A percentile compares a stretch with the other conserved stretches of the same genome.
Conservation (phyloP, 352 stramenopile genomes). For the Pythium sp. region DNA sequence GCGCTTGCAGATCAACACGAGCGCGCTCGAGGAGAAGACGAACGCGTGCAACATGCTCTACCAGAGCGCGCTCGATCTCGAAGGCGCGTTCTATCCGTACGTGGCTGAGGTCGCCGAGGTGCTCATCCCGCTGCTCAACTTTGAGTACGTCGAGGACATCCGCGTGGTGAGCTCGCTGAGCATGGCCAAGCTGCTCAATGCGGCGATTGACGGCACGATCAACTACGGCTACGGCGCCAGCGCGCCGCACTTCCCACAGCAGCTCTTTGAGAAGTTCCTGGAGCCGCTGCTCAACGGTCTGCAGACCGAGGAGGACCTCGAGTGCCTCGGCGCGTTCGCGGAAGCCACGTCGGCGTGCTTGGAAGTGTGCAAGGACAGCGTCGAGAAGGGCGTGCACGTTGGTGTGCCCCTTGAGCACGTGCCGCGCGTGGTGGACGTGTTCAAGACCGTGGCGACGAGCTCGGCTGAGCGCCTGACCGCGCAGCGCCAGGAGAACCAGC, state of each 20-base stretch:
- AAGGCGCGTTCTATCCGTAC: slow-evolving; percentile 83
- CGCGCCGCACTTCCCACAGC: slow-evolving; percentile 70
- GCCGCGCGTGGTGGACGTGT: slow-evolving; percentile 59
- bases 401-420: slow-evolving; percentile 70
- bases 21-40: slow-evolving; percentile 80
- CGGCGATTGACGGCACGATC: slow-evolving; percentile 67
- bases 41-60: slow-evolving; percentile 90
- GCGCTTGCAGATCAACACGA: slow-evolving; percentile 86
- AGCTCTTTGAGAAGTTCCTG: slow-evolving; percentile 77
- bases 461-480: slow-evolving; percentile 60
- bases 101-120: slow-evolving; percentile 72
- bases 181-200: slow-evolving; percentile 70
- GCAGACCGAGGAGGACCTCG: slow-evolving; percentile 73
- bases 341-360: slow-evolving; percentile 73
- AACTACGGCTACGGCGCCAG: slow-evolving; percentile 56
- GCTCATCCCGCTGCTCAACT: slow-evolving; percentile 73
- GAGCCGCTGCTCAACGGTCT: slow-evolving; percentile 72
- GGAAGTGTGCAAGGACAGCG: slow-evolving; percentile 79
- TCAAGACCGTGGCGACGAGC: slow-evolving; percentile 66
- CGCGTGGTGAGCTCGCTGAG: slow-evolving; percentile 77
- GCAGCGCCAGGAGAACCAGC: slow-evolving; percentile 58
- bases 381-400: slow-evolving; percentile 68
- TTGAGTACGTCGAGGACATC: slow-evolving; percentile 86
- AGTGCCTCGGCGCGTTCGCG: slow-evolving; percentile 71
- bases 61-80: slow-evolving; percentile 77